Percentiles rank a stretch among this genome's conserved stretches.
Conservation (phyloP, 1,284 basidiomycete species). For the Pascua guehoae region DNA sequence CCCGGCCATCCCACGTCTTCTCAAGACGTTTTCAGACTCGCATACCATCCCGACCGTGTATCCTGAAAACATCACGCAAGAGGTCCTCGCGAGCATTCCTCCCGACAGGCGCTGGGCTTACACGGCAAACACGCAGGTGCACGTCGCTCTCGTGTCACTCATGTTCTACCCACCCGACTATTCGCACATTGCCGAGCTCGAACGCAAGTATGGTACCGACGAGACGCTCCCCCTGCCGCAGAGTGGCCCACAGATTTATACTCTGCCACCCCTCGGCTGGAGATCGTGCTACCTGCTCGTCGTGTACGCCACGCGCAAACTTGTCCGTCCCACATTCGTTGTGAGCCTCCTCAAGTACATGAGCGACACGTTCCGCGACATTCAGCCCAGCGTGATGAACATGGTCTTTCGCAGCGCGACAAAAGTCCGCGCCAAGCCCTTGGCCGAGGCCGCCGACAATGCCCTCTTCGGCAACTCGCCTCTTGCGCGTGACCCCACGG, state of each 20-base stretch:
- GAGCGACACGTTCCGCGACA: slow-evolving; percentile 12
- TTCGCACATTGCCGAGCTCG: slow-evolving; percentile 14
- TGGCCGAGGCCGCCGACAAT: slow-evolving; percentile 10
- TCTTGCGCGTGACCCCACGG: not conserved
- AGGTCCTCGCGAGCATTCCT: slow-evolving; percentile 3
- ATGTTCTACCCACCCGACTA: slow-evolving; percentile 44
- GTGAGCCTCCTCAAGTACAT: slow-evolving; percentile 33
- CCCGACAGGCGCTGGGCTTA: slow-evolving; percentile 34
- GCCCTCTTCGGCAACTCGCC: slow-evolving; percentile 4
- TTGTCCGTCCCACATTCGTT: slow-evolving; percentile 26
- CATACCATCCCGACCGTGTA: slow-evolving; percentile 38
- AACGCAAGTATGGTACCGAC: slow-evolving; percentile 1
- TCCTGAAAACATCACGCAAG: slow-evolving; percentile 29
- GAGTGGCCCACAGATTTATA: slow-evolving; percentile 23
- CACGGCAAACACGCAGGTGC: slow-evolving; percentile 46
- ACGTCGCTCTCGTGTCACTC: slow-evolving; percentile 44
- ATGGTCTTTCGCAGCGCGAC: slow-evolving; percentile 24
- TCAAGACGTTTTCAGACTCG: slow-evolving; percentile 32
- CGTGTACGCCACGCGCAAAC: slow-evolving; percentile 29
- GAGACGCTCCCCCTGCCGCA: not conserved
- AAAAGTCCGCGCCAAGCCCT: not conserved
- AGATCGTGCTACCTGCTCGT: slow-evolving; percentile 35
- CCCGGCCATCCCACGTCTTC: slow-evolving; percentile 30
- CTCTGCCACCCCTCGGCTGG: slow-evolving; percentile 35
- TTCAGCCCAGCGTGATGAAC: slow-evolving; percentile 14